Evolutionary conservation across 345 rosid genomes (phyloP).

Genomic region (Brassica napus): Da-Ae NC_063445.1:55327501-55328000

Average conservation of each 20-base stretch:
- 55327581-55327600: conserved; percentile 44
- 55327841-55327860: neutral
- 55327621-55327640: neutral
- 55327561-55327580: conserved; percentile 48
- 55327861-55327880: neutral
- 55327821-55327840: conserved; percentile 9
- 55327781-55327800: neutral
- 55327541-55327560: conserved; percentile 18
- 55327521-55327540: conserved; percentile 45
- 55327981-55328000: no score
- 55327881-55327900: no score
- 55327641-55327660: conserved; percentile 11
- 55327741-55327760: conserved; percentile 8
- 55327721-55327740: conserved; percentile 9
- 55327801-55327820: neutral
- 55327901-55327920: no score
- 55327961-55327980: no score
- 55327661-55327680: conserved; percentile 13
- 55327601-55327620: conserved; percentile 26
- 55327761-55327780: conserved; percentile 6
- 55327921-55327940: no score
- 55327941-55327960: no score
- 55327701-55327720: conserved; percentile 6
- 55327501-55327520: conserved; percentile 70
- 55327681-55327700: conserved; percentile 28